Percentiles rank a stretch among this genome's conserved stretches.
These are phyloP conservation scores for Solanum paucissectum DNA, from an alignment of 257 asterid genomes.

Conservation along the genomic window DNA sequence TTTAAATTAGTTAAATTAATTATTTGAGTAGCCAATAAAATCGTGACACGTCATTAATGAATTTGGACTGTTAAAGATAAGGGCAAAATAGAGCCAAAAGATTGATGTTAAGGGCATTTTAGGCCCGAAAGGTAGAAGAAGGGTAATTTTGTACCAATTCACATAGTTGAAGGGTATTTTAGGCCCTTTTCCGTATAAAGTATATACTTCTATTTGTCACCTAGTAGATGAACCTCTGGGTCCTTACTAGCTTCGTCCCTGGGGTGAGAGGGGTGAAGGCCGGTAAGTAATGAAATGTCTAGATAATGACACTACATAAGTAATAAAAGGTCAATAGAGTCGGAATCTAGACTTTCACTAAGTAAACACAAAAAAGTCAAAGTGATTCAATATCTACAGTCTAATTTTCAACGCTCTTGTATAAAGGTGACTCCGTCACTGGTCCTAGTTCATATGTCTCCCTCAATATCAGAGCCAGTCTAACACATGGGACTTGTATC, in stretches of 20 bases:
- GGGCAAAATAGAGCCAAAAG: too few relatives aligned
- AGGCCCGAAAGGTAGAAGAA: too few relatives aligned
- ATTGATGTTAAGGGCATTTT: too few relatives aligned
- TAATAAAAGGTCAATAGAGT: background rate
- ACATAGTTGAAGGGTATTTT: too few relatives aligned
- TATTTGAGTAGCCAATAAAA: too few relatives aligned
- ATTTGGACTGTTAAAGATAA: too few relatives aligned
- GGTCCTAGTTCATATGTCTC: background rate
- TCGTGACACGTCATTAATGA: too few relatives aligned
- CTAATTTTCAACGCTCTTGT: background rate
- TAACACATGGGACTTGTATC: background rate
- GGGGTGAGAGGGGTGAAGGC: background rate
- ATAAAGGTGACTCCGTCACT: background rate
- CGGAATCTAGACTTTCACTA: background rate
- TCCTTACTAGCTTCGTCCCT: too few relatives aligned
- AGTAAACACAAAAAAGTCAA: background rate
- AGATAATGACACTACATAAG: background rate
- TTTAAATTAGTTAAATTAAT: too few relatives aligned
- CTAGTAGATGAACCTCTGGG: background rate
- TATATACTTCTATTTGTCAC: background rate
- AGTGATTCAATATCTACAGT: fast-evolving
- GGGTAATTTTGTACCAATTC: too few relatives aligned
- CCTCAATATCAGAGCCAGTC: background rate
- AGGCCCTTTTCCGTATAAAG: too few relatives aligned
- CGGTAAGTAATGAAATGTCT: background rate